phyloP scores from a whole-genome alignment of 2,329 filamentous ascomycete species.

The Pezicula carpinea region DNA sequence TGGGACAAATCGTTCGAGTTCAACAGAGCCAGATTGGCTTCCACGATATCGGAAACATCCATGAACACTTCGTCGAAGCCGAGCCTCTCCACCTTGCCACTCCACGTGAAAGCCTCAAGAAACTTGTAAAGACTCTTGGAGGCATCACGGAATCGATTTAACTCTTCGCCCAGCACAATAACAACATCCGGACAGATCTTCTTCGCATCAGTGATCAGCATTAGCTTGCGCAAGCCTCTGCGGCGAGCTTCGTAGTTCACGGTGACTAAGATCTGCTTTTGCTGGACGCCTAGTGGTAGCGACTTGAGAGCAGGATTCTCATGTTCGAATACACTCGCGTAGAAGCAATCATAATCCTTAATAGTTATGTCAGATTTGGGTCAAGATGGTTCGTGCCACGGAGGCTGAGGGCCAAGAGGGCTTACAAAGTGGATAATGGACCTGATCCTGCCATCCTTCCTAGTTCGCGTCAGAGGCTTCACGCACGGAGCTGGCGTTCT shows the following conservation, averaged over 20 bases:
- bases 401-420: not conserved
- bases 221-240: slow-evolving; percentile 73
- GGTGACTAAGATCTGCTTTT: slow-evolving; percentile 89
- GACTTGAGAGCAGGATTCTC: slow-evolving; percentile 69
- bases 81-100: slow-evolving; percentile 69
- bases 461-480: not conserved
- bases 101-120: slow-evolving; percentile 72
- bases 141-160: slow-evolving; percentile 78
- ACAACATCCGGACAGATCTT: slow-evolving; percentile 77
- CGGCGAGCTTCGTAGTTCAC: slow-evolving; percentile 90
- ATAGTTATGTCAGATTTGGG: not conserved
- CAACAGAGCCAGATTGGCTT: slow-evolving; percentile 71
- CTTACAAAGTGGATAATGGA: slow-evolving; percentile 1
- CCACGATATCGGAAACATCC: slow-evolving; percentile 78
- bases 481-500: not conserved
- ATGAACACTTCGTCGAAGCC: slow-evolving; percentile 81
- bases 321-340: slow-evolving; percentile 80
- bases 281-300: slow-evolving; percentile 59
- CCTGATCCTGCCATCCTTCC: not conserved
- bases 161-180: slow-evolving; percentile 80
- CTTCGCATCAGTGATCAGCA: slow-evolving; percentile 78
- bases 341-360: slow-evolving; percentile 86
- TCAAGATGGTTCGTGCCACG: not conserved
- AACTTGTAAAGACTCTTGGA: slow-evolving; percentile 78
- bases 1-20: slow-evolving; percentile 58